phyloP scores from a whole-genome alignment of 164 flowering plant species.

The Warburgia ugandensis region DNA sequence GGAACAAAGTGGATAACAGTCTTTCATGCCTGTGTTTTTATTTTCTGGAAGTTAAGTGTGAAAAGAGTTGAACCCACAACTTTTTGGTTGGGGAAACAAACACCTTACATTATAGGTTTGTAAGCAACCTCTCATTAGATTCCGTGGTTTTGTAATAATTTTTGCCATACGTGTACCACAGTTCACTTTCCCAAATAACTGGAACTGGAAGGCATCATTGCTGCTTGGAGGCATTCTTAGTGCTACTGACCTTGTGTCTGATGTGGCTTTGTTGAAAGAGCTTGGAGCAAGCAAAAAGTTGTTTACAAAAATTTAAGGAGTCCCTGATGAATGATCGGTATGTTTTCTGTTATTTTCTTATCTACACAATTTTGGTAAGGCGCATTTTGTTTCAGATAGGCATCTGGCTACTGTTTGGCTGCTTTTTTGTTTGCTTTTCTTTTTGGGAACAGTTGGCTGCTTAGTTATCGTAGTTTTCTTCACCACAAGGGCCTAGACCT shows the following conservation, averaged over 20 bases:
- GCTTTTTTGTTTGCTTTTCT: too few species aligned
- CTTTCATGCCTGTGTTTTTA: too few species aligned
- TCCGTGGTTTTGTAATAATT: constrained; percentile 2
- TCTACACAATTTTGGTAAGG: too few species aligned
- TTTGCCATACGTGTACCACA: constrained; percentile 23
- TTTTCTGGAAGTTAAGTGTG: too few species aligned
- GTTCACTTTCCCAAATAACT: constrained; percentile 77
- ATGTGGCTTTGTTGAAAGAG: constrained; percentile 87
- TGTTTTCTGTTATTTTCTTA: background rate
- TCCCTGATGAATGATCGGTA: constrained; percentile 99
- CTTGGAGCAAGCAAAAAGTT: constrained; percentile 96
- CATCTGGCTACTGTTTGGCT: too few species aligned
- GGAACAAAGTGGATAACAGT: too few species aligned
- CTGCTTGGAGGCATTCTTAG: constrained; percentile 94
- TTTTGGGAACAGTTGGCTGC: background rate
- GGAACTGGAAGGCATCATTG: constrained; percentile 90
- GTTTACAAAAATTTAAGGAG: constrained; percentile 90
- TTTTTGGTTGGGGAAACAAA: too few species aligned
- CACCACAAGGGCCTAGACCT: background rate
- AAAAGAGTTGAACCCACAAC: too few species aligned
- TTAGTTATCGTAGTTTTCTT: background rate
- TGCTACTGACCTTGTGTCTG: constrained; percentile 99
- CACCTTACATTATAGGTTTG: too few species aligned
- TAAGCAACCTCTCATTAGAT: too few species aligned
- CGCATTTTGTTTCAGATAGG: too few species aligned